Base-by-base conservation (phyloP, 495 filamentous ascomycete genomes). In the Hyaloscypha bicolor region DNA sequence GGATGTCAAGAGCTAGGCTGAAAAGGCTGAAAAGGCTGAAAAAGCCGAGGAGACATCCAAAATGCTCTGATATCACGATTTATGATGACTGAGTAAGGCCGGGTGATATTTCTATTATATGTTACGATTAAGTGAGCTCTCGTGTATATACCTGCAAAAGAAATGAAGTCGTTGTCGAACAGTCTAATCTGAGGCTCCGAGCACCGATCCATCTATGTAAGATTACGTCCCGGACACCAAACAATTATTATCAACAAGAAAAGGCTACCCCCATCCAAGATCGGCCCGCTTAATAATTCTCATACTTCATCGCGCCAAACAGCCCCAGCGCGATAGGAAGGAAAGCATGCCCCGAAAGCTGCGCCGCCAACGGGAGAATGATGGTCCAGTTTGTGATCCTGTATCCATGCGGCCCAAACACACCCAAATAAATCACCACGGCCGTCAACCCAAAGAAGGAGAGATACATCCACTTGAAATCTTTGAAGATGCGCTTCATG, bases 351-450 rank as follows among this genome's bases (percentile, higher is more conserved):
- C 48, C 65, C 65, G 67, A 68, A 61, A 78, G 61, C 65, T 79
- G 75, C 53, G 74, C 75, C 9, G 79, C 77, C 16, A 81, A 56
- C 3, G 79, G 79, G 31, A 78, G 73, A 58, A 80, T 77, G 2
- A 74, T 75, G 3, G 77, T 74, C 59, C 76, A 76, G 62, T 75
- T 74, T 6, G 68, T 74, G 58, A 81, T 81, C 12, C 25, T 31
- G 75, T 75, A 81, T 1, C 76, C 77, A 25, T 70, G 22, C 0
- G 74, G 74, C 14, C 76, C 77, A 60, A 64, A 76, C 1, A 56
- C 14, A 14, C 73, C 77, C 11, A 78, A 65, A 53, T 77, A 79
- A 35, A 79, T 75, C 76, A 79, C 63, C 22, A 58, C 66, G 3
- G 25, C 64, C 9, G 53, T 30, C 6, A 66, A 16, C 4, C 42